Evolutionary conservation across 495 filamentous ascomycete genomes (phyloP).

Genomic region (Xylaria palmicola): DNA sequence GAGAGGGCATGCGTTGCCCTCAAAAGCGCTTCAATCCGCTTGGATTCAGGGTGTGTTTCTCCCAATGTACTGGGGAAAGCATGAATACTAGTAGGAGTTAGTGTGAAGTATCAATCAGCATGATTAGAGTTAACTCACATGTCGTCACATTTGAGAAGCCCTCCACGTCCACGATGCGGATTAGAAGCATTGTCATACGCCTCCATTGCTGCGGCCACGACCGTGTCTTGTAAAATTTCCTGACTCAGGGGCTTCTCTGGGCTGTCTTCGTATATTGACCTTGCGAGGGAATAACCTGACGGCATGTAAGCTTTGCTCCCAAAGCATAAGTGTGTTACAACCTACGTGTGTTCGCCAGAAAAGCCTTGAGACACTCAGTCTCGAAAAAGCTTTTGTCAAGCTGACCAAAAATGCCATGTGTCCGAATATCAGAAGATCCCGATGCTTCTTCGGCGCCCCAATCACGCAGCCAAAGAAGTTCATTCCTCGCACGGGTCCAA

Average conservation of each 20-base stretch:
- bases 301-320: conserved; percentile 21
- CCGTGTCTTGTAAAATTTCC: conserved; percentile 59
- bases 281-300: conserved; percentile 64
- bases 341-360: conserved; percentile 68
- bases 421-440: conserved; percentile 22
- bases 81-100: conserved; percentile 52
- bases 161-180: conserved; percentile 78
- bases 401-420: conserved; percentile 68
- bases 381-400: conserved; percentile 66
- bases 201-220: conserved; percentile 66
- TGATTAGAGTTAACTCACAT: conserved; percentile 57
- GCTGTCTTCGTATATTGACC: conserved; percentile 65
- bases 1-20: conserved; percentile 83
- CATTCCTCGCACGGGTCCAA: conserved; percentile 64
- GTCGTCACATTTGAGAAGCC: conserved; percentile 78
- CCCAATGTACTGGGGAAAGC: conserved; percentile 66
- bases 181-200: conserved; percentile 90
- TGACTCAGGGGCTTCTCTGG: conserved; percentile 50
- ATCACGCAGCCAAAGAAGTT: conserved; percentile 77
- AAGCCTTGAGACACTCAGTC: conserved; percentile 68
- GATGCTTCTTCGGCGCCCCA: conserved; percentile 61
- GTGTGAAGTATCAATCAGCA: background rate
- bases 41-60: conserved; percentile 50
- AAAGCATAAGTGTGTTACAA: background rate
- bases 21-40: conserved; percentile 67